Base-by-base conservation (phyloP, 2,329 filamentous ascomycete genomes). In the Talaromyces marneffei region DNA sequence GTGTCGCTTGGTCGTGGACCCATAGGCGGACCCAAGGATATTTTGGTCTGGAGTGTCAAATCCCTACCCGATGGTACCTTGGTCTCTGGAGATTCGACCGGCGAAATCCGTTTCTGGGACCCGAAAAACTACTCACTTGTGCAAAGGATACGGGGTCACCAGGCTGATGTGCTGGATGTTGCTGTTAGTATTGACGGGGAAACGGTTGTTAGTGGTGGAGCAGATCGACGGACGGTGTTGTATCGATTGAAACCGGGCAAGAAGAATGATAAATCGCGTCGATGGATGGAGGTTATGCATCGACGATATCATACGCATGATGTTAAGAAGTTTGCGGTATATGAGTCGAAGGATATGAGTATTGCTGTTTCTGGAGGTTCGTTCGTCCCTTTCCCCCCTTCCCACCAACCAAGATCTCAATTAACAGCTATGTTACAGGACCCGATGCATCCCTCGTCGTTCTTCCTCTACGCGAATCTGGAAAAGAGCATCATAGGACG, bases 21-120 rank as follows among this genome's bases (percentile, higher is more conserved):
- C 10, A 79, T 80, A 7, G 90, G 89, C 48, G 90, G 90, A 6
- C 85, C 89, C 18, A 93, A 90, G 75, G 89, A 96, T 66, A 88
- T 92, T 61, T 86, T 97, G 56, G 89, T 96, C 14, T 99, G 94
- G 94, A 88, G 91, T 57, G 88, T 99, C 64, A 96, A 92, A 75
- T 91, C 89, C 70, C 81, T 97, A 33, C 85, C 89, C 9, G 89
- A 90, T 69, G 92, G 92, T 55, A 91, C 94, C 66, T 94, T 99
- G 64, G 87, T 97, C 12, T 96, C 92, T 1, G 94, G 91, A 56
- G 94, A 99, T 73, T 97, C 94, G 2, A 92, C 92, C 4, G 94
- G 94, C 33, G 92, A 97, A 72, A 83, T 99, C 42, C 87, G 91
- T 66, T 90, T 97, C 71, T 99, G 92, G 89, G 91, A 96, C 72